Percentiles rank a stretch among this genome's conserved stretches.
Evolutionary conservation across 2,329 filamentous ascomycete species (phyloP).

Genomic region (Aspergillus hortae): DNA sequence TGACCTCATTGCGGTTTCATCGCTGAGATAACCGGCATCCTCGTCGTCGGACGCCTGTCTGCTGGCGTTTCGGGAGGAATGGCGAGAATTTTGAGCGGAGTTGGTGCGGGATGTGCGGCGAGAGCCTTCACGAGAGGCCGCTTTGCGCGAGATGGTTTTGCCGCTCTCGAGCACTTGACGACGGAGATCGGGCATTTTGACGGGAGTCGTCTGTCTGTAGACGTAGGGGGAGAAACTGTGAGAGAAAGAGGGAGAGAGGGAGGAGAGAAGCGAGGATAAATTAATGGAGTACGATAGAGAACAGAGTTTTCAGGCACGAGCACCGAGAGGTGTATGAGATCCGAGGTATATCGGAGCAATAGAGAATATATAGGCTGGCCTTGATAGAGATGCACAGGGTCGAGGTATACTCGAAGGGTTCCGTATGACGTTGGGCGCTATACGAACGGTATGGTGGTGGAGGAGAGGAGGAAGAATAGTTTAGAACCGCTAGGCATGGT

Average conservation of each 20-base stretch:
- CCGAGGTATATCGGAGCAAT: no score
- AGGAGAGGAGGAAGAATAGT: slow-evolving; percentile 11
- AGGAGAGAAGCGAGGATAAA: no score
- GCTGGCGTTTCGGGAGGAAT: slow-evolving; percentile 53
- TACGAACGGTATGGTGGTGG: slow-evolving; percentile 17
- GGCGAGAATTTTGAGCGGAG: slow-evolving; percentile 52
- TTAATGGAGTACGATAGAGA: no score
- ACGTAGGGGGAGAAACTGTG: no score
- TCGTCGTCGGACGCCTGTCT: slow-evolving; percentile 59
- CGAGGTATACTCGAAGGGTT: not conserved
- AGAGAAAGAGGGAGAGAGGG: no score
- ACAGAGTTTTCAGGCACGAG: no score
- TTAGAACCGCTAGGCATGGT: slow-evolving; percentile 19
- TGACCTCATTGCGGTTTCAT: slow-evolving; percentile 58
- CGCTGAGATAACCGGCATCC: slow-evolving; percentile 53
- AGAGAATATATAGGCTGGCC: no score
- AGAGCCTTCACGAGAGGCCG: slow-evolving; percentile 53
- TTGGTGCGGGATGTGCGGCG: slow-evolving; percentile 50
- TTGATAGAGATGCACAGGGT: not conserved
- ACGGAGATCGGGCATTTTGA: slow-evolving; percentile 47
- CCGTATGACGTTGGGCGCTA: slow-evolving; percentile 7
- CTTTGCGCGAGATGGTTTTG: slow-evolving; percentile 63
- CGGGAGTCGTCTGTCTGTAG: not conserved
- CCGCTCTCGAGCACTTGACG: slow-evolving; percentile 61
- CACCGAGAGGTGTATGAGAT: no score